Conservation (phyloP, 805 yeast genomes). For the Nakazawaea ishiwadae region DNA sequence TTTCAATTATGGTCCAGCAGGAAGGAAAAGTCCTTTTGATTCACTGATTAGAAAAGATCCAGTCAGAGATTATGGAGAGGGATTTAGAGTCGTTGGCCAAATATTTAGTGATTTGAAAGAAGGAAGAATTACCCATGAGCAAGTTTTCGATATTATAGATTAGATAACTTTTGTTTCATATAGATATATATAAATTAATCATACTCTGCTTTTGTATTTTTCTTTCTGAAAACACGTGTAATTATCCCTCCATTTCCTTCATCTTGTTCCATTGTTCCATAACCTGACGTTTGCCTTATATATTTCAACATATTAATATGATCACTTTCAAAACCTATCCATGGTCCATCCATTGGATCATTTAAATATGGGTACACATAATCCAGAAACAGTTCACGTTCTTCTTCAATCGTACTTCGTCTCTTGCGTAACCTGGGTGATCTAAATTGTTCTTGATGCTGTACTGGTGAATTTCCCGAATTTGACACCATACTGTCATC, state of each 20-base stretch:
- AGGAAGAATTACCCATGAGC: slow-evolving; percentile 17
- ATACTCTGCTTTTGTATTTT: slow-evolving; percentile 10
- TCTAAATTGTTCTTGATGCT: slow-evolving; percentile 1
- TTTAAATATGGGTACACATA: slow-evolving; percentile 45
- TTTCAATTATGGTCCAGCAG: slow-evolving; percentile 19
- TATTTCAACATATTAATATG: slow-evolving; percentile 36
- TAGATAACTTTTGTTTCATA: not conserved
- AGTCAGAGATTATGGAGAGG: slow-evolving; percentile 19
- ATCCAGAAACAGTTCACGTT: slow-evolving; percentile 44
- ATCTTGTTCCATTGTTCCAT: not conserved
- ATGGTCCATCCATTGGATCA: slow-evolving; percentile 49
- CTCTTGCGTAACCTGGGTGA: slow-evolving; percentile 24
- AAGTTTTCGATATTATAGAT: slow-evolving; percentile 3
- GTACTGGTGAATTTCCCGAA: slow-evolving; percentile 1
- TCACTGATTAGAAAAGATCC: slow-evolving; percentile 17
- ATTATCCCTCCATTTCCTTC: not conserved
- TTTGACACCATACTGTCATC: slow-evolving; percentile 17
- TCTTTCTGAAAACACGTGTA: slow-evolving; percentile 5
- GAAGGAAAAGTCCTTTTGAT: slow-evolving; percentile 24
- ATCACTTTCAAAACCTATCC: slow-evolving; percentile 55
- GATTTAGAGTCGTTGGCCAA: slow-evolving; percentile 12
- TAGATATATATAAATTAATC: not conserved
- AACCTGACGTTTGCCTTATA: not conserved
- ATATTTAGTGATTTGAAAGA: slow-evolving; percentile 13
- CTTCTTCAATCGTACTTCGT: slow-evolving; percentile 53